Base-by-base conservation (phyloP, 257 asterid genomes). In the Haberlea rhodopensis region DNA sequence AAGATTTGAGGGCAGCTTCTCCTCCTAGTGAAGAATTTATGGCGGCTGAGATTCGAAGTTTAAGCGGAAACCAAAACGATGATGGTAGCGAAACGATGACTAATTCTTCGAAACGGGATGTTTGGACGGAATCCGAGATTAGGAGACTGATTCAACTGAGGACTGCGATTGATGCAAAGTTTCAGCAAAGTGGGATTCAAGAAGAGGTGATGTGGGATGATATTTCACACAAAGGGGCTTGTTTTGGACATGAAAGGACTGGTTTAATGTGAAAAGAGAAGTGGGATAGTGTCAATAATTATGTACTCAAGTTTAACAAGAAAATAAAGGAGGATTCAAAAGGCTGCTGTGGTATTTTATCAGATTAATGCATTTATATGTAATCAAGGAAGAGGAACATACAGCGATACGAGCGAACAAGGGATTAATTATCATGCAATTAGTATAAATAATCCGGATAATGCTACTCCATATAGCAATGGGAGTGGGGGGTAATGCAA, bases 191-290 rank as follows among this genome's bases (percentile, higher is more conserved):
- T 0, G 84, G 75, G 6, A 27, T 57, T 19, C 61, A 81, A 8
- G 86, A 81, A 53, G 87, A 79, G 32, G 68, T 69, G 2, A 25
- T 79, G 13, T 90, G 97, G 96, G 96, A 90, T 13, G 97, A 86
- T 21, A 79, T 90, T n/a, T 77, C 87, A 0, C 43, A 68, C 4
- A 86, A 84, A 54, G 82, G 85, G 96, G 73, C 78, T 2, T 82
- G 82, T 64, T 78, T 83, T 18, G 97, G 96, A 10, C 80, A 87
- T 34, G 87, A 84, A 0, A 85, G 94, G 86, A 80, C 79, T 66
- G 81, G 73, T 0, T 10, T 62, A 25, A 70, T 67, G 78, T 85
- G 95, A 67, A 90, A 78, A 59, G 79, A 87, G 1, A 91, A 82
- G 74, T 89, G 95, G 96, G 84, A 79, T 25, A 65, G 71, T 24